Evolutionary conservation across 805 yeast species (phyloP).

Genomic region (Candida schatavii): DNA sequence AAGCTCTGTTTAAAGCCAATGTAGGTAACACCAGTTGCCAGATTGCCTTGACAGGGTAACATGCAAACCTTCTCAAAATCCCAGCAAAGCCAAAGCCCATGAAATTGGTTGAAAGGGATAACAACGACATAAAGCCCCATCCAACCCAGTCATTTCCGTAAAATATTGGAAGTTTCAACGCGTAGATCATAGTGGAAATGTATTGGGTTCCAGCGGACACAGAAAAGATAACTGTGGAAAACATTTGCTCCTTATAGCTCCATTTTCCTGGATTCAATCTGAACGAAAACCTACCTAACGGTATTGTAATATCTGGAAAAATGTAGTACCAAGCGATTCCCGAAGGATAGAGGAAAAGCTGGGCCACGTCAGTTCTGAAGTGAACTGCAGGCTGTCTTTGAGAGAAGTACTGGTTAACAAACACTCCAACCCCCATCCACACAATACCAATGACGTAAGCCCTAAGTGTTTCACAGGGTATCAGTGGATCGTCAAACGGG

Average conservation of each 20-base stretch:
- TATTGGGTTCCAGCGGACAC: slow-evolving; percentile 28
- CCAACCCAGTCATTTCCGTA: slow-evolving; percentile 25
- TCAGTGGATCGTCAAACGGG: slow-evolving; percentile 55
- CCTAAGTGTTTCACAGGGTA: too few relatives aligned
- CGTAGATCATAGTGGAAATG: slow-evolving; percentile 18
- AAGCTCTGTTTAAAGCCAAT: too few relatives aligned
- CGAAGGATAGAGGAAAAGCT: slow-evolving; percentile 45
- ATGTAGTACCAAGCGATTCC: slow-evolving; percentile 36
- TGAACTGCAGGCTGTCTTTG: slow-evolving; percentile 52
- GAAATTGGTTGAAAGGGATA: slow-evolving; percentile 23
- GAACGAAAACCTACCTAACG: slow-evolving; percentile 2
- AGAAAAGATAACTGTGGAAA: slow-evolving; percentile 47
- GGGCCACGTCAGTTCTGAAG: slow-evolving; percentile 43
- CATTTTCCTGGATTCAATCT: slow-evolving; percentile 62
- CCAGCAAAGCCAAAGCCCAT: slow-evolving; percentile 33
- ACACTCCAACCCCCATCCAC: slow-evolving; percentile 50
- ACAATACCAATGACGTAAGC: too few relatives aligned
- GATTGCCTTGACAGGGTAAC: too few relatives aligned
- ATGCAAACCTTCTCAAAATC: slow-evolving; percentile 19
- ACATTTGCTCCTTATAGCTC: slow-evolving; percentile 63
- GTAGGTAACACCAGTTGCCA: too few relatives aligned
- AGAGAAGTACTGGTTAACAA: slow-evolving; percentile 54
- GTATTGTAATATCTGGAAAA: slow-evolving; percentile 41
- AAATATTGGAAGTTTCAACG: slow-evolving; percentile 21
- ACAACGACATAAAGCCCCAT: slow-evolving; percentile 22